Evolutionary conservation across 768 basidiomycete species (phyloP).

Genomic region (Lanmaoa rubissima): DNA sequence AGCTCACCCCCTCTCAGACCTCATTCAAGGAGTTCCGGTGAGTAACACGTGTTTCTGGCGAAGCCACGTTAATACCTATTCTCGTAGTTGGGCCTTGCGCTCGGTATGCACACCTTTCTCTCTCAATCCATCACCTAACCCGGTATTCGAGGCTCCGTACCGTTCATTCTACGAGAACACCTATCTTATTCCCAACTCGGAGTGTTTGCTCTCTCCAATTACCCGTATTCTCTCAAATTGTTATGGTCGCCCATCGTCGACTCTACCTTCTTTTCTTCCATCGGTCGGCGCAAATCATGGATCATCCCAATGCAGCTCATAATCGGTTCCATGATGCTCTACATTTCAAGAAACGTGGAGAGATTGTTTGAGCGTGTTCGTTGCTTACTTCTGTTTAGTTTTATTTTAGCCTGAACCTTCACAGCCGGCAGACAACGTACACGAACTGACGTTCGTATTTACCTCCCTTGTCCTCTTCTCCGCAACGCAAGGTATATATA

Average conservation of each 20-base stretch:
- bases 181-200: constrained; percentile 96
- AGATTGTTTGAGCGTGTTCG: constrained; percentile 75
- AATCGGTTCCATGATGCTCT: constrained; percentile 81
- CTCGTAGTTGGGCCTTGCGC: constrained; percentile 77
- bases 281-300: constrained; percentile 98
- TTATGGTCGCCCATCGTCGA: constrained; percentile 98
- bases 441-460: constrained; percentile 78
- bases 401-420: constrained; percentile 9
- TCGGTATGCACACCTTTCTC: constrained; percentile 48
- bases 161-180: constrained; percentile 93
- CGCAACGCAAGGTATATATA: constrained; percentile 83
- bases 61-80: constrained; percentile 4
- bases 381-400: constrained; percentile 3
- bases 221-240: constrained; percentile 95
- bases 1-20: constrained; percentile 42
- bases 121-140: constrained; percentile 2
- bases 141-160: constrained; percentile 72
- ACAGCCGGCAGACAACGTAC: constrained; percentile 80
- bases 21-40: constrained; percentile 90
- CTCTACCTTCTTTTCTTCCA: constrained; percentile 72
- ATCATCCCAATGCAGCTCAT: constrained; percentile 96
- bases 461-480: constrained; percentile 91
- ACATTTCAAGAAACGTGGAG: constrained; percentile 72
- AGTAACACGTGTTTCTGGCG: constrained; percentile 31
- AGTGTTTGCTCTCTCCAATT: constrained; percentile 88